phyloP scores from a whole-genome alignment of 1,284 basidiomycete genomes.

The Pseudozyma sp. region DNA sequence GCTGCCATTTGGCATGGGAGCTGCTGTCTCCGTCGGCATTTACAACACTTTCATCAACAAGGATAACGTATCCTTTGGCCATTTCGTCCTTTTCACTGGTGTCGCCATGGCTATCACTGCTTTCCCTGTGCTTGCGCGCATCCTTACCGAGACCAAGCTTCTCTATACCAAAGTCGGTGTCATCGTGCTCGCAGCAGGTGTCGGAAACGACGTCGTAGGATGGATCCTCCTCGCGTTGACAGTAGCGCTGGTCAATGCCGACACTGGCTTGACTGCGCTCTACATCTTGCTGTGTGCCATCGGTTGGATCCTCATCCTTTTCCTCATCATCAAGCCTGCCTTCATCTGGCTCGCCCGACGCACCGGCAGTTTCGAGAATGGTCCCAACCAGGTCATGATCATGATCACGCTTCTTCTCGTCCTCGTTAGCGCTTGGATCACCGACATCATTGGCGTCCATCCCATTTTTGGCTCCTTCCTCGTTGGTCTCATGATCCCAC shows the following conservation, averaged over 20 bases:
- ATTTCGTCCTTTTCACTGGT: constrained; percentile 94
- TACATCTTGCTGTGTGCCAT: constrained; percentile 85
- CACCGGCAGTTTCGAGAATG: constrained; percentile 81
- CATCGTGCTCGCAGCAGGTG: constrained; percentile 88
- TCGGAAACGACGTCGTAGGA: constrained; percentile 85
- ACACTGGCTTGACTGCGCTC: constrained; percentile 78
- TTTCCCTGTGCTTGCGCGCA: constrained; percentile 82
- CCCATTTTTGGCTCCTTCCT: constrained; percentile 87
- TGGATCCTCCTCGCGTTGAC: constrained; percentile 80
- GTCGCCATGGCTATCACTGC: constrained; percentile 93
- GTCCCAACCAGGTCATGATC: constrained; percentile 82
- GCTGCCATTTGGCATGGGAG: constrained; percentile 86
- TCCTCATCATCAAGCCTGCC: constrained; percentile 77
- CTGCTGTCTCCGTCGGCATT: constrained; percentile 81
- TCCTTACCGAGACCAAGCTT: constrained; percentile 73
- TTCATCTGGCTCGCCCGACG: constrained; percentile 80
- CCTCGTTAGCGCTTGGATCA: constrained; percentile 83
- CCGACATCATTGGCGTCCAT: constrained; percentile 89
- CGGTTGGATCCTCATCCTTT: constrained; percentile 82
- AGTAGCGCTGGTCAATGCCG: constrained; percentile 88
- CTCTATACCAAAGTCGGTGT: constrained; percentile 93
- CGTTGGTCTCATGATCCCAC: constrained; percentile 87
- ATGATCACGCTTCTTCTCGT: constrained; percentile 80
- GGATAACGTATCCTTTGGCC: constrained; percentile 76
- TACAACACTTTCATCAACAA: constrained; percentile 82